A percentile compares a stretch with the other conserved stretches of the same genome.
phyloP scores from a whole-genome alignment of 2,329 filamentous ascomycete species.

The Neocucurbitaria cava region DNA sequence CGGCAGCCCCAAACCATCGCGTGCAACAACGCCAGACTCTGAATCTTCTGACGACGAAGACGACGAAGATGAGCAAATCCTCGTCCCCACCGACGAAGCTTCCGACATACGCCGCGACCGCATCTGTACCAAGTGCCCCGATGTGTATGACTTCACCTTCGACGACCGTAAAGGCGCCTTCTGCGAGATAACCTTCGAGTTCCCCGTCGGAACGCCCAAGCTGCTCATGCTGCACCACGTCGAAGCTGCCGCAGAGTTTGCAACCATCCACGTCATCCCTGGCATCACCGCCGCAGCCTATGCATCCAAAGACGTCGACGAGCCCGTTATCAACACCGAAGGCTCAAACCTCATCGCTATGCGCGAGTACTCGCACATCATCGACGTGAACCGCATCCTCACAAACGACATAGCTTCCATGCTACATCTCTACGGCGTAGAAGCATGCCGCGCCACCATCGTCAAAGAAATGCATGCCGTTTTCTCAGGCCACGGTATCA shows the following conservation, averaged over 20 bases:
- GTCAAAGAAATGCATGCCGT: constrained; percentile 84
- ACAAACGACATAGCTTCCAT: constrained; percentile 94
- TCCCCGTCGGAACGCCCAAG: constrained; percentile 81
- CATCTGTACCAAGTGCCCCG: constrained; percentile 57
- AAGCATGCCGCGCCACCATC: constrained; percentile 87
- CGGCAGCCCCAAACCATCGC: constrained; percentile 51
- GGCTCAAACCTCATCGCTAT: constrained; percentile 91
- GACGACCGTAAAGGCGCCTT: constrained; percentile 75
- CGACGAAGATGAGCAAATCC: constrained; percentile 31
- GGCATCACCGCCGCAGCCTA: constrained; percentile 73
- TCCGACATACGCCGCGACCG: constrained; percentile 43
- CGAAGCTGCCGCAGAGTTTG: constrained; percentile 77
- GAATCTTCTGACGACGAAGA: too few species aligned
- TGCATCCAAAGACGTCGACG: constrained; percentile 49
- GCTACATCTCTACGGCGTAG: constrained; percentile 86
- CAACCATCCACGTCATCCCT: constrained; percentile 85
- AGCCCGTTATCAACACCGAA: constrained; percentile 70
- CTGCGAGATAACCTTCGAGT: constrained; percentile 84
- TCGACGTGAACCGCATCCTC: constrained; percentile 84
- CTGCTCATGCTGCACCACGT: constrained; percentile 91
- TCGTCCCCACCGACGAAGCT: constrained; percentile 37
- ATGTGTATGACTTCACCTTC: constrained; percentile 80
- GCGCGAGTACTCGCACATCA: constrained; percentile 83
- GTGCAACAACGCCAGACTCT: constrained; percentile 41
- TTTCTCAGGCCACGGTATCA: constrained; percentile 90